phyloP scores from a whole-genome alignment of 768 basidiomycete species.

The Mycena galopus region DNA sequence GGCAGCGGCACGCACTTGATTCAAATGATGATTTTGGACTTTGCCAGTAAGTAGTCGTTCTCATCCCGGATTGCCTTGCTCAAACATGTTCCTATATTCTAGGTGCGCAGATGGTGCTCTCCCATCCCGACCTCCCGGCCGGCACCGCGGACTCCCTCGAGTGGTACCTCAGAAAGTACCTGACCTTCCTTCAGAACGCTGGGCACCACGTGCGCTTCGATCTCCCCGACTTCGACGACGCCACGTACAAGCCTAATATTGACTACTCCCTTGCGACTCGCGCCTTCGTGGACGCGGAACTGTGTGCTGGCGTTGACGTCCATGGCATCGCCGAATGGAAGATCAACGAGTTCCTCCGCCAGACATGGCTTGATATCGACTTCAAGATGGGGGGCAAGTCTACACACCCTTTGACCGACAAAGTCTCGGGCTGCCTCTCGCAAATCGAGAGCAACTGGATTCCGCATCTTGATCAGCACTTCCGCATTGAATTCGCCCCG shows the following conservation, averaged over 20 bases:
- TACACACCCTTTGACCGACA: constrained; percentile 30
- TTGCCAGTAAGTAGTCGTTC: constrained; percentile 11
- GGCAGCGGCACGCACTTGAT: constrained; percentile 18
- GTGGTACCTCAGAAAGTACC: constrained; percentile 37
- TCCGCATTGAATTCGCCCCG: constrained; percentile 39
- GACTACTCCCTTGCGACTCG: constrained; percentile 38
- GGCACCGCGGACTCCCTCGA: constrained; percentile 24
- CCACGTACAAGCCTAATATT: constrained; percentile 31
- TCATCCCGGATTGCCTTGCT: not conserved
- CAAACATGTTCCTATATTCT: not conserved
- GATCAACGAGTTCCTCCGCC: constrained; percentile 33
- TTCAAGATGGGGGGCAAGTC: not conserved
- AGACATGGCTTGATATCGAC: constrained; percentile 1
- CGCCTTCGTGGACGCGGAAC: constrained; percentile 16
- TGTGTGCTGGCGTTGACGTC: constrained; percentile 25
- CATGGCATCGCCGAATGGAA: constrained; percentile 25
- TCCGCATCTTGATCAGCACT: constrained; percentile 33
- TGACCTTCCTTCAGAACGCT: constrained; percentile 36
- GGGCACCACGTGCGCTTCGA: constrained; percentile 42
- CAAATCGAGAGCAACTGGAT: constrained; percentile 36
- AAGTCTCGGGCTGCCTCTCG: constrained; percentile 28
- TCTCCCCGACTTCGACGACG: constrained; percentile 41
- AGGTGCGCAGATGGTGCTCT: constrained; percentile 24
- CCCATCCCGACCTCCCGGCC: not conserved
- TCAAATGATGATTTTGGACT: constrained; percentile 24